Base-by-base conservation (phyloP, 768 basidiomycete species). In the Psilocybe tampanensis region DNA sequence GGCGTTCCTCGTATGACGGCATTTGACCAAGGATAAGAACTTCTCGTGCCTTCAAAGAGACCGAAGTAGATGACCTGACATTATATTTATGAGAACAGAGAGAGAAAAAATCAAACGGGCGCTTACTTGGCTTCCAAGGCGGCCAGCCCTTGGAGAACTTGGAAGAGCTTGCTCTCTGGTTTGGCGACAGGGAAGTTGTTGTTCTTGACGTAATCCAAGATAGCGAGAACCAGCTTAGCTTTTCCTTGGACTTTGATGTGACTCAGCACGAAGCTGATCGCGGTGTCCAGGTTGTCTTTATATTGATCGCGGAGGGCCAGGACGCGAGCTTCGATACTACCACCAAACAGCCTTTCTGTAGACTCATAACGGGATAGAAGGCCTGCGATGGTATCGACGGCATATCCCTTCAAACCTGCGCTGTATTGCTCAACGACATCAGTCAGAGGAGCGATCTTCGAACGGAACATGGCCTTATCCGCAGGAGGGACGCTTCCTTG, bases 231-330 rank as follows among this genome's bases (percentile, higher is more conserved):
- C 48, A 98, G 81, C 69, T 92, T 94, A 62, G 87, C 86, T 78
- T 98, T 98, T 75, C 89, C 86, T 61, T 91, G 89, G 8, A 93
- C 94, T 74, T 95, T 96, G 78, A 94, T 93, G 73, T 99, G 97
- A 56, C 95, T 96, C 50, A 98, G 82, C 17, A 98, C 94, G 26
- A 95, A 77, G 44, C 81, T 81, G 44, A 90, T 88, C 32, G 92
- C 97, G 56, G 88, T 86, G 72, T 98, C 95, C 34, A 97, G 85
- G 63, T 94, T 82, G 60, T 95, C 93, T 76, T 95, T 96, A 80
- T 95, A 73, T 64, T 94, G 88, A 50, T 98, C 97, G 53, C 97
- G 85, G 39, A 99, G 84, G 49, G 87, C 83, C 56, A 98, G 80
- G 48, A 98, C 89, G 39, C 95, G 87, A 47, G 93, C 89, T 73